Conservation (phyloP, 2,329 filamentous ascomycete species). For the Penicillium sp. region DNA sequence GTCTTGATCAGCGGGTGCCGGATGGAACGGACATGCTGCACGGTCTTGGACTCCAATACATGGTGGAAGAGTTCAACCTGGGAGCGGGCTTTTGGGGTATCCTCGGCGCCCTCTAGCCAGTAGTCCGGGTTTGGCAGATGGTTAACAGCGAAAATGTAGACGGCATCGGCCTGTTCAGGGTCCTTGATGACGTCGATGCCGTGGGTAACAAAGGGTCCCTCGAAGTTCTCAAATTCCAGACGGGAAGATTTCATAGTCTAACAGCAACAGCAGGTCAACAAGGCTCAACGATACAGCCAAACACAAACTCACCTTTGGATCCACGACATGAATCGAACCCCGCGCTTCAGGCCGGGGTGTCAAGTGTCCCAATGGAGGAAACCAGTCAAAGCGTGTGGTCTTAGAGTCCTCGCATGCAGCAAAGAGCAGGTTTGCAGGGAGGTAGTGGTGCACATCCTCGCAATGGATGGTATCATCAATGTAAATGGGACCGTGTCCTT, state of each 20-base stretch:
- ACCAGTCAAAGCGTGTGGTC: constrained; percentile 48
- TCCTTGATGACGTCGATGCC: constrained; percentile 58
- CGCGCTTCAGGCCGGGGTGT: constrained; percentile 32
- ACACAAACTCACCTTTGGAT: constrained; percentile 46
- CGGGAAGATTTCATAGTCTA: constrained; percentile 47
- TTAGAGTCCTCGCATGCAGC: constrained; percentile 52
- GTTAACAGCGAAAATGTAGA: constrained; percentile 60
- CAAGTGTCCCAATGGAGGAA: constrained; percentile 47
- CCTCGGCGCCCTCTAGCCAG: constrained; percentile 12
- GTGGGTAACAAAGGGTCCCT: constrained; percentile 54
- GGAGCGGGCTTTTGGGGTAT: constrained; percentile 45
- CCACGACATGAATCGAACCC: constrained; percentile 47
- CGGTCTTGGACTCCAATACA: constrained; percentile 40
- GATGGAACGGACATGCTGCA: constrained; percentile 51
- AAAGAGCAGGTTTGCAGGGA: constrained; percentile 48
- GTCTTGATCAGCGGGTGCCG: constrained; percentile 52
- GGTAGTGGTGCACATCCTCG: constrained; percentile 58
- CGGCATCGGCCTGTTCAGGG: constrained; percentile 38
- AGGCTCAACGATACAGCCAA: not conserved
- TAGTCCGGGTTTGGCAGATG: constrained; percentile 52
- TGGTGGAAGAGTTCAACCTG: constrained; percentile 58
- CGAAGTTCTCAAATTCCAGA: constrained; percentile 50
- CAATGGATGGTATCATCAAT: constrained; percentile 55
- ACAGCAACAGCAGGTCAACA: not conserved
- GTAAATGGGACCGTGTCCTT: constrained; percentile 36